Conservation (phyloP, 2,329 filamentous ascomycete genomes). For the Fusarium devonianum region DNA sequence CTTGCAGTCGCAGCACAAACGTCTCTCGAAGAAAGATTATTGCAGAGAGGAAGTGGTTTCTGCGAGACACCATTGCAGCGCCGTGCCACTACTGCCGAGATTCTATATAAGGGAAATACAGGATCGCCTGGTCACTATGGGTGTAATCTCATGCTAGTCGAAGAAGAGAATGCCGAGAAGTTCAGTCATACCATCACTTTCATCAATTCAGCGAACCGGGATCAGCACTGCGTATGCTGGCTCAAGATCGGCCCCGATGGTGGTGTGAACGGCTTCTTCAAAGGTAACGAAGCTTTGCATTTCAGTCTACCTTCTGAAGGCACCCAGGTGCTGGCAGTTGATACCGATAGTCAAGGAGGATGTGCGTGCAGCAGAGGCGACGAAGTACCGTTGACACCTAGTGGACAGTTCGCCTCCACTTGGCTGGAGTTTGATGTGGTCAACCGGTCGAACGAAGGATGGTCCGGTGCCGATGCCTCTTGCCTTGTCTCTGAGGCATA, state of each 20-base stretch:
- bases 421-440: conserved; percentile 61
- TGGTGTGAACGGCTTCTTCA: conserved; percentile 58
- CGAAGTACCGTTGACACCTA: conserved; percentile 45
- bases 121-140: conserved; percentile 52
- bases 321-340: conserved; percentile 53
- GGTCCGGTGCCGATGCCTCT: conserved; percentile 61
- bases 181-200: conserved; percentile 57
- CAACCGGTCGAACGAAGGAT: conserved; percentile 54
- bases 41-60: too few relatives aligned
- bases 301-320: conserved; percentile 51
- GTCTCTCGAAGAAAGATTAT: too few relatives aligned
- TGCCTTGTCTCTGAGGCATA: conserved; percentile 53
- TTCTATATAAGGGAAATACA: conserved; percentile 57
- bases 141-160: conserved; percentile 60
- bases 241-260: conserved; percentile 60
- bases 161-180: conserved; percentile 43
- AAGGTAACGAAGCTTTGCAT: conserved; percentile 48
- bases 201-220: conserved; percentile 46
- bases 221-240: conserved; percentile 53
- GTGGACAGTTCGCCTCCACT: conserved; percentile 53
- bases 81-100: conserved; percentile 55
- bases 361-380: conserved; percentile 53
- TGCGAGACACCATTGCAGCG: too few relatives aligned
- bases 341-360: conserved; percentile 57
- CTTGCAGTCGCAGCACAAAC: too few relatives aligned